phyloP scores from a whole-genome alignment of 2,329 filamentous ascomycete genomes.

The Penicillium freii region DNA sequence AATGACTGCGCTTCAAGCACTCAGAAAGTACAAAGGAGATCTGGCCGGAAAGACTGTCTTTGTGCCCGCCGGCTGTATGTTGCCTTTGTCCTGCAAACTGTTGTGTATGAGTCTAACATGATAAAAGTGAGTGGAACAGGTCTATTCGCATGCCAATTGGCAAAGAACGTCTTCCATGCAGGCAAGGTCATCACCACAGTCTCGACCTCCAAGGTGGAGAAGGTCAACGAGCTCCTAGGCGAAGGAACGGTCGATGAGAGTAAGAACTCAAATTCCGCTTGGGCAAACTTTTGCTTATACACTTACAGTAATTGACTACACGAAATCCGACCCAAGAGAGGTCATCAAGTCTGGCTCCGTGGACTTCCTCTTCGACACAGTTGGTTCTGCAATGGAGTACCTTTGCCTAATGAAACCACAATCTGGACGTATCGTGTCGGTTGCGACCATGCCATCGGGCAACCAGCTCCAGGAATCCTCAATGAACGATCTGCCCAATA shows the following conservation, averaged over 20 bases:
- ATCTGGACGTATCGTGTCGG: conserved; percentile 37
- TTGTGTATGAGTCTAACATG: neutral
- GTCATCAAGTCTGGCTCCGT: conserved; percentile 45
- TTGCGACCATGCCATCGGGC: conserved; percentile 40
- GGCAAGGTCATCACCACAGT: conserved; percentile 52
- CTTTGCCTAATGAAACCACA: conserved; percentile 46
- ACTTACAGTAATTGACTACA: conserved; percentile 51
- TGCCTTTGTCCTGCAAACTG: neutral
- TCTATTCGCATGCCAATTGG: conserved; percentile 49
- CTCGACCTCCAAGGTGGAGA: conserved; percentile 52
- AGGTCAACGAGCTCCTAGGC: conserved; percentile 46
- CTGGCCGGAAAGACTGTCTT: conserved; percentile 54
- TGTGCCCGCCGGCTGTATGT: conserved; percentile 47
- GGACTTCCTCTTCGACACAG: conserved; percentile 54
- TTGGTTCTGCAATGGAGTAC: conserved; percentile 40
- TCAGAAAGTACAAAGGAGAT: conserved; percentile 46
- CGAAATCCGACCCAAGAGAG: conserved; percentile 39
- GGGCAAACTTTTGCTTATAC: neutral
- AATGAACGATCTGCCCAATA: conserved; percentile 28
- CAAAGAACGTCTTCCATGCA: conserved; percentile 52
- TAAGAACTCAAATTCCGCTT: conserved; percentile 3
- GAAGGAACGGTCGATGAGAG: conserved; percentile 49
- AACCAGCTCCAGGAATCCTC: conserved; percentile 33
- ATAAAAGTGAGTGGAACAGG: conserved; percentile 49
- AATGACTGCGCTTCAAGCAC: conserved; percentile 48